phyloP scores from a whole-genome alignment of 495 filamentous ascomycete species.

The Annulohypoxylon stygium region DNA sequence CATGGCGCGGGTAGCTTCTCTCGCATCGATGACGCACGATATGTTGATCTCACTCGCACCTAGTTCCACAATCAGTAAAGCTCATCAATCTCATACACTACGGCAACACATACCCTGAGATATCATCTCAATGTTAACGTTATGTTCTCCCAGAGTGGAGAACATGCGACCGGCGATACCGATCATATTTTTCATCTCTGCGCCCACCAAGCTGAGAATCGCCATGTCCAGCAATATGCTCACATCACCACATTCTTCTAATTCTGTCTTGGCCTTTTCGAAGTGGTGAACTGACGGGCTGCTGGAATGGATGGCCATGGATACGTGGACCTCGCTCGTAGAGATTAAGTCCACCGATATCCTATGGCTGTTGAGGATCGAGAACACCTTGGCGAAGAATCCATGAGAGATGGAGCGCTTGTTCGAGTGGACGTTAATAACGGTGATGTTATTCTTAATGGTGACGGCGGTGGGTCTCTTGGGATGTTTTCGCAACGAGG shows the following conservation, averaged over 20 bases:
- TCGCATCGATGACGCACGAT: conserved; percentile 93
- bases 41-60: conserved; percentile 99
- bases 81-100: background rate
- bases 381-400: conserved; percentile 92
- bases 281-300: conserved; percentile 74
- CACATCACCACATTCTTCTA: conserved; percentile 83
- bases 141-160: conserved; percentile 85
- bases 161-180: conserved; percentile 93
- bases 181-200: conserved; percentile 94
- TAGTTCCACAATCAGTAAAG: conserved; percentile 57
- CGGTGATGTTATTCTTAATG: conserved; percentile 91
- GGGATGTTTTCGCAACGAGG: conserved; percentile 61
- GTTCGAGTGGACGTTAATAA: conserved; percentile 96
- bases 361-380: conserved; percentile 80
- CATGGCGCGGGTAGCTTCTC: conserved; percentile 89
- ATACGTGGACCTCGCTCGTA: conserved; percentile 93
- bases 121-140: conserved; percentile 97
- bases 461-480: conserved; percentile 93
- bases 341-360: conserved; percentile 94
- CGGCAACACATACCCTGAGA: conserved; percentile 78
- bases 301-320: conserved; percentile 89
- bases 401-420: conserved; percentile 86
- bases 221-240: conserved; percentile 89
- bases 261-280: conserved; percentile 74
- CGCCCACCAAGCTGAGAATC: conserved; percentile 91